Evolutionary conservation across 495 filamentous ascomycete species (phyloP).

Genomic region (Oleoguttula mirabilis): DNA sequence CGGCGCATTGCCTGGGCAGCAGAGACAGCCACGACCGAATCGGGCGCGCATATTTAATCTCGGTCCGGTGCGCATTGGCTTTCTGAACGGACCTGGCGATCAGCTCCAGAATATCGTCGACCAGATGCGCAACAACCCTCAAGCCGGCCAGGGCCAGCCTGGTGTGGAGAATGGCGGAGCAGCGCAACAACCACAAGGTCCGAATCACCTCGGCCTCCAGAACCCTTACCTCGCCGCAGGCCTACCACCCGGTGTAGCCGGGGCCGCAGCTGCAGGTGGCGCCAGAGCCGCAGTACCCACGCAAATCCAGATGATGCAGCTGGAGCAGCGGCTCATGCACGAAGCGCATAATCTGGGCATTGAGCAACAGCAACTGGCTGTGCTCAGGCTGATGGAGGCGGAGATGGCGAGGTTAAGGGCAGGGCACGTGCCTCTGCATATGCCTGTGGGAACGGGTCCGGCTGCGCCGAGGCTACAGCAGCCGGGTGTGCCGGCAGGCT

Average conservation of each 20-base stretch:
- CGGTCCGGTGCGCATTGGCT: constrained; percentile 45
- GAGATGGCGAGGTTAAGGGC: constrained; percentile 52
- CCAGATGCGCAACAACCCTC: constrained; percentile 11
- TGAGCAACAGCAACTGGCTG: constrained; percentile 44
- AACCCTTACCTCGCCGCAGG: constrained; percentile 16
- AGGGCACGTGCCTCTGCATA: constrained; percentile 2
- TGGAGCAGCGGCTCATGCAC: constrained; percentile 54
- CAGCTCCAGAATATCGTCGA: constrained; percentile 15
- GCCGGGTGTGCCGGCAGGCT: background rate
- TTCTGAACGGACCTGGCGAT: constrained; percentile 19
- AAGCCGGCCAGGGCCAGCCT: background rate
- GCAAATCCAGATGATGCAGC: constrained; percentile 45
- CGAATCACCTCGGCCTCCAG: constrained; percentile 19
- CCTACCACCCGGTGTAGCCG: background rate
- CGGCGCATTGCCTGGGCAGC: constrained; percentile 19
- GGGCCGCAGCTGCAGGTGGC: background rate
- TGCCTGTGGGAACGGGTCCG: constrained; percentile 7
- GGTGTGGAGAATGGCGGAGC: background rate
- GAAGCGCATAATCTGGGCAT: constrained; percentile 47
- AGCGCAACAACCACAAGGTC: constrained; percentile 6
- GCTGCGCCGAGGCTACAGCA: constrained; percentile 5
- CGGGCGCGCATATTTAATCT: constrained; percentile 45
- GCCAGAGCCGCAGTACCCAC: constrained; percentile 24
- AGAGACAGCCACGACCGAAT: constrained; percentile 22
- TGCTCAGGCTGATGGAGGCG: constrained; percentile 44